Evolutionary conservation across 2,329 filamentous ascomycete species (phyloP).

Genomic region (Pseudogymnoascus sp.): DNA sequence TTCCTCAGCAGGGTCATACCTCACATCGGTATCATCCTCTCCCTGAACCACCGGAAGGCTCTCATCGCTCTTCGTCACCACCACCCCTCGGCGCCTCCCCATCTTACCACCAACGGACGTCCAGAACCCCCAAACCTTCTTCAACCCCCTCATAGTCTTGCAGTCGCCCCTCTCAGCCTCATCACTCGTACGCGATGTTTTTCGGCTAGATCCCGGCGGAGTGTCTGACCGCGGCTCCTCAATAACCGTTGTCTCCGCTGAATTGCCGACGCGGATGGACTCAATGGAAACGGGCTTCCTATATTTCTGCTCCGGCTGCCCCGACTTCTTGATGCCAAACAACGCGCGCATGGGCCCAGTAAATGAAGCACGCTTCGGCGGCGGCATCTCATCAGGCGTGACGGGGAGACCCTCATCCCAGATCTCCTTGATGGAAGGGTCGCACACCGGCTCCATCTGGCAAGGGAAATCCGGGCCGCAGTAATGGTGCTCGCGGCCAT

Average conservation of each 20-base stretch:
- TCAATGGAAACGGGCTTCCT: neutral
- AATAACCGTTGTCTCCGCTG: neutral
- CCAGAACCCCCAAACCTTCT: neutral
- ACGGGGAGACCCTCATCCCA: neutral
- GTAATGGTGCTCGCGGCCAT: neutral
- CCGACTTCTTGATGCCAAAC: neutral
- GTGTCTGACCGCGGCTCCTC: neutral
- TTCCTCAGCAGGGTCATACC: neutral
- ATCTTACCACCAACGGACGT: neutral
- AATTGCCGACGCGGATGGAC: neutral
- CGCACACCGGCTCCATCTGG: neutral
- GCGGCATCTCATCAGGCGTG: neutral
- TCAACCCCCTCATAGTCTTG: neutral
- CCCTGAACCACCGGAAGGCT: neutral
- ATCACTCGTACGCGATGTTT: neutral
- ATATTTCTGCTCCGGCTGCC: neutral
- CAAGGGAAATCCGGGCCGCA: neutral
- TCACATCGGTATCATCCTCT: neutral
- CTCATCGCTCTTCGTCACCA: neutral
- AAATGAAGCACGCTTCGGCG: neutral
- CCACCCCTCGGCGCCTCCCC: neutral
- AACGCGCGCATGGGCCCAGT: neutral
- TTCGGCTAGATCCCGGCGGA: too few relatives aligned
- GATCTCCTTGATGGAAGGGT: neutral
- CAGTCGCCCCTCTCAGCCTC: neutral